Evolutionary conservation across 345 rosid species (phyloP).

Genomic region (Salix suchowensis): DNA sequence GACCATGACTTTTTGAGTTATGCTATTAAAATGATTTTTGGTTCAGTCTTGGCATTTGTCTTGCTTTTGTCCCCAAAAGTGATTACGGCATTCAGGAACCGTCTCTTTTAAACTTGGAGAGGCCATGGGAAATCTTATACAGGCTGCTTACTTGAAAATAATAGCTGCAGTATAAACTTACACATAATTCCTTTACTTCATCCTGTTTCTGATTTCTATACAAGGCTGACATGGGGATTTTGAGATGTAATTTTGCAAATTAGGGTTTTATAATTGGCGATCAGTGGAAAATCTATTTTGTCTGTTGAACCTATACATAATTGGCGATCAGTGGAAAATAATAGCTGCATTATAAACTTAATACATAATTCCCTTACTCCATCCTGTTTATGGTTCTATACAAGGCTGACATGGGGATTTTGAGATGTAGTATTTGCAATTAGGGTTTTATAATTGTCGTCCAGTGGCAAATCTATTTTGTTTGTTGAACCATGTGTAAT

Average conservation of each 20-base stretch:
- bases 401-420: neutral
- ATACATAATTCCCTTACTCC: neutral
- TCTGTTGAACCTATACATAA: no score
- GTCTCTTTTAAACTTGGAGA: slow-evolving; percentile 26
- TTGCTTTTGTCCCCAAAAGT: slow-evolving; percentile 59
- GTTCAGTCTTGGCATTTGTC: slow-evolving; percentile 67
- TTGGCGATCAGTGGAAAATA: neutral
- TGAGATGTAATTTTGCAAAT: neutral
- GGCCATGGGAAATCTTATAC: neutral
- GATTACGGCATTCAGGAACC: slow-evolving; percentile 57
- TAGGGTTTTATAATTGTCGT: neutral
- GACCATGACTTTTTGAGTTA: slow-evolving; percentile 46
- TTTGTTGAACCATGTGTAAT: no score
- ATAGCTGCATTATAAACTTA: neutral
- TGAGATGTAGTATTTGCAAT: neutral
- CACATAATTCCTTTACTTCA: no score
- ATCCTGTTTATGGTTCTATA: neutral
- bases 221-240: neutral
- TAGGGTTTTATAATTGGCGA: neutral
- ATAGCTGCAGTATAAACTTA: neutral
- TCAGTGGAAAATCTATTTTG: neutral
- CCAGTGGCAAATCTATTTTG: neutral
- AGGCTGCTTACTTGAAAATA: neutral
- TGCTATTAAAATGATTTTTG: slow-evolving; percentile 59
- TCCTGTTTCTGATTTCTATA: neutral